Conservation (phyloP, 768 basidiomycete genomes). For the Rhodotorula kratochvilovae region DNA sequence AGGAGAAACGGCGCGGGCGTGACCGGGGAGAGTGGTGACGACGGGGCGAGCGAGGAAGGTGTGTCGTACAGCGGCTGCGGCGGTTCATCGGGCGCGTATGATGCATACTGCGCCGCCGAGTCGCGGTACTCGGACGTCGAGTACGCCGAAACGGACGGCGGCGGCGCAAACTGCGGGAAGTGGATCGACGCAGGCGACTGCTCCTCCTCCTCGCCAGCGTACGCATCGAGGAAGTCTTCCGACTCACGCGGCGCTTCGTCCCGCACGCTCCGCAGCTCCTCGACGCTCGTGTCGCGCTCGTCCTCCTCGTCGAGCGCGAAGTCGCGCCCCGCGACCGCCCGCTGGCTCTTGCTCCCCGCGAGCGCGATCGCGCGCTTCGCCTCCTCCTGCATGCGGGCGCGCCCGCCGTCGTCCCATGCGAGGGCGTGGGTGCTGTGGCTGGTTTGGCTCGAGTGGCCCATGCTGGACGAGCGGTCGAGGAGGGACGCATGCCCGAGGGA, state of each 20-base stretch:
- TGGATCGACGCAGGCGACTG: neutral
- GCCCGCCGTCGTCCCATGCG: conserved; percentile 24
- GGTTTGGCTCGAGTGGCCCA: conserved; percentile 12
- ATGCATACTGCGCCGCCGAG: neutral
- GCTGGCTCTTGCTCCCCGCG: conserved; percentile 6
- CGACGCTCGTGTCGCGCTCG: neutral
- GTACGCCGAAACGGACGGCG: conserved; percentile 1
- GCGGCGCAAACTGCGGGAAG: neutral
- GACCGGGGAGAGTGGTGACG: too few species aligned
- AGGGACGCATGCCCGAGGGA: conserved; percentile 8
- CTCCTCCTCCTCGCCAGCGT: conserved; percentile 1
- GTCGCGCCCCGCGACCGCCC: neutral
- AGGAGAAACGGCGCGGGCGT: too few species aligned
- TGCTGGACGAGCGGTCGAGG: neutral
- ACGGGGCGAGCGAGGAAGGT: neutral
- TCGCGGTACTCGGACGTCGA: neutral
- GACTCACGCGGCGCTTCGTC: neutral
- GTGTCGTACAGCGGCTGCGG: neutral
- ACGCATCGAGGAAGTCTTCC: neutral
- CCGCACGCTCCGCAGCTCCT: neutral
- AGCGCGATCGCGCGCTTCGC: conserved; percentile 19
- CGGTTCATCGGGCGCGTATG: neutral
- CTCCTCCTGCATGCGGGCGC: conserved; percentile 16
- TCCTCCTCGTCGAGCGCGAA: neutral
- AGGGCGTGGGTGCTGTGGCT: conserved; percentile 9